A percentile compares a stretch with the other conserved stretches of the same genome.
Evolutionary conservation across 2,329 filamentous ascomycete genomes (phyloP).

Genomic region (Tolypocladium pustulatum): DNA sequence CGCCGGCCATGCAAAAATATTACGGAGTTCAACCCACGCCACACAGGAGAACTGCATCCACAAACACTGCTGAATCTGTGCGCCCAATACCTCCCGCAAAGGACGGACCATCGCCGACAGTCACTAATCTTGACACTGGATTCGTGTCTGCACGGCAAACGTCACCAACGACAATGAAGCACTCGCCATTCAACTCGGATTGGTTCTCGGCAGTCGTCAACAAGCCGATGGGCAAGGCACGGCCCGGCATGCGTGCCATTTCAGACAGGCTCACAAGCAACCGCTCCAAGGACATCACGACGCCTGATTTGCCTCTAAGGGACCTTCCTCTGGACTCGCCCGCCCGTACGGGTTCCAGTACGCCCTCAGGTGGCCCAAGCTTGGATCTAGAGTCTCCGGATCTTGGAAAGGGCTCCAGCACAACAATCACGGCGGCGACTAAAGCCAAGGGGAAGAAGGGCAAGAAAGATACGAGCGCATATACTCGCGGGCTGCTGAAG

Average conservation of each 20-base stretch:
- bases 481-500: constrained; percentile 75
- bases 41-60: constrained; percentile 52
- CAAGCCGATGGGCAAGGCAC: constrained; percentile 38
- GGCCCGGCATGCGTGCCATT: constrained; percentile 68
- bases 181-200: constrained; percentile 38
- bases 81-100: constrained; percentile 41
- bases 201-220: constrained; percentile 43
- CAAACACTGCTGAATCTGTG: constrained; percentile 43
- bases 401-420: constrained; percentile 44
- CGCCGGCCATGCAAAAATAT: constrained; percentile 62
- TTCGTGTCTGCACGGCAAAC: constrained; percentile 26
- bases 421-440: constrained; percentile 34
- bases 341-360: constrained; percentile 66
- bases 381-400: constrained; percentile 72
- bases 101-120: constrained; percentile 42
- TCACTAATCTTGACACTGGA: constrained; percentile 49
- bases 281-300: constrained; percentile 38
- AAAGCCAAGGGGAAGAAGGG: constrained; percentile 54
- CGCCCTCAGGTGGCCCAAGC: constrained; percentile 54
- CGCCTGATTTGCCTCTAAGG: constrained; percentile 37
- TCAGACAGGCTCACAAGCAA: constrained; percentile 63
- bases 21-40: constrained; percentile 42
- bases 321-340: constrained; percentile 52
- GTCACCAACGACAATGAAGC: constrained; percentile 32
- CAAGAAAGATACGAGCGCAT: constrained; percentile 94